Evolutionary conservation across 2,329 filamentous ascomycete species (phyloP), one percentile per base, ranked within the genome.

Genomic region (Blumeria hordei): DNA sequence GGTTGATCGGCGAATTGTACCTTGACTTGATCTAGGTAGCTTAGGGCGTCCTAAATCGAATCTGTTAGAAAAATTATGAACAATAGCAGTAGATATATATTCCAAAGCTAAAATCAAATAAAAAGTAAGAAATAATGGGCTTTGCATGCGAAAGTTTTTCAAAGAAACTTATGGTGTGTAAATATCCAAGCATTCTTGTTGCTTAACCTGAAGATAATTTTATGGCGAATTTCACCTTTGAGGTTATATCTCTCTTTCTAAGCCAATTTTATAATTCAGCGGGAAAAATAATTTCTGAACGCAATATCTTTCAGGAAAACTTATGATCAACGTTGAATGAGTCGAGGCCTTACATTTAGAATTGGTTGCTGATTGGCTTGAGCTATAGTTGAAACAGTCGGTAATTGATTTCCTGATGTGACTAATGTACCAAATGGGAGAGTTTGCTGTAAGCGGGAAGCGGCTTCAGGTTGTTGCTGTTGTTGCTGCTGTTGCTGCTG

Each of bases 11-110:
- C 85, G 62, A 98, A 98, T 64, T 94, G 88, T 33, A 96, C 88
- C 69, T 98, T 98, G 59, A 98, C 92, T 68, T 96, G 92, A 65
- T 98, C 92, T 28, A 98, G 77, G 65, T 98, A 98, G 64, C 88
- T 95, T 47, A 98, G 75, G 35, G 92, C 92, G 69, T 85, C 81
- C 75, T 79, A 59, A 10, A 54, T 14, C 14, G 12, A 16, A 12
- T 12, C 18, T 49, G 33, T 54, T 54, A 54, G 53, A 18, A 28
- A 28, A 28, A 28, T 28, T 28, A 28, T 4, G 21, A 28, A 2
- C 21, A 28, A 28, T 28, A 28, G 21, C 21, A 28, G 21, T 28
- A 28, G 21, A 28, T 28, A 28, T 2, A 28, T 2, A 28, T 28
- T 28, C 21, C 21, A 28, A 28, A 2, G 21, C 21, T 28, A 28